phyloP scores from a whole-genome alignment of 345 rosid genomes.

The Erucastrum elatum region DNA sequence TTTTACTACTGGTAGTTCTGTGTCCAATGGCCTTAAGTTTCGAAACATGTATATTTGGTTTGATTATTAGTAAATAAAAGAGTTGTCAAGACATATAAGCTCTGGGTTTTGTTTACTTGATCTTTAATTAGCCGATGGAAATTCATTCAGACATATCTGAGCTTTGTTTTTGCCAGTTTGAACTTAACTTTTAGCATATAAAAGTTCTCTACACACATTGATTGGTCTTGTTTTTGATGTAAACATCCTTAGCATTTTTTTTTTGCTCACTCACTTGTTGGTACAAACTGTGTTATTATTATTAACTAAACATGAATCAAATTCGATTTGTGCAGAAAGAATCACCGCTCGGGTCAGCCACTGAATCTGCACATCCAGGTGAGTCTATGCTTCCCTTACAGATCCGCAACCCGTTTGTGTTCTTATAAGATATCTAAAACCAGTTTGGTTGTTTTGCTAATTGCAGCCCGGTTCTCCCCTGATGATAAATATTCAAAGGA shows the following conservation, averaged over 20 bases:
- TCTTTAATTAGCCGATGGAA: not conserved
- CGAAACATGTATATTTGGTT: no score
- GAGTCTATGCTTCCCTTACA: not conserved
- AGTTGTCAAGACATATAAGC: not conserved
- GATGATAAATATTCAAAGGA: constrained; percentile 83
- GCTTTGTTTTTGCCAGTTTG: not conserved
- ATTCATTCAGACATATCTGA: not conserved
- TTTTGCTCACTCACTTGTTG: not conserved
- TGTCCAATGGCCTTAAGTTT: not conserved
- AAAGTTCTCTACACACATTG: not conserved
- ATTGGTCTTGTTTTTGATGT: not conserved
- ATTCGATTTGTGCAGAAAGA: constrained; percentile 59
- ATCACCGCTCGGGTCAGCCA: constrained; percentile 66
- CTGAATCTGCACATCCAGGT: constrained; percentile 96
- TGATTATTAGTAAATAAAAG: no score
- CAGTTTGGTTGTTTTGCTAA: not conserved
- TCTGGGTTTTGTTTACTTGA: constrained; percentile 1
- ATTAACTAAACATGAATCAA: not conserved
- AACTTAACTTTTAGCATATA: not conserved
- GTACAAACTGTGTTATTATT: not conserved
- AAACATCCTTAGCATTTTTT: not conserved
- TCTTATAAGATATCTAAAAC: not conserved
- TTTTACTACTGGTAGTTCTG: not conserved
- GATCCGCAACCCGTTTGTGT: not conserved
- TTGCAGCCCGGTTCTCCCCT: constrained; percentile 85